Base-by-base conservation (phyloP, 176 grass and related monocot species). In the Musa acuminata region DNA sequence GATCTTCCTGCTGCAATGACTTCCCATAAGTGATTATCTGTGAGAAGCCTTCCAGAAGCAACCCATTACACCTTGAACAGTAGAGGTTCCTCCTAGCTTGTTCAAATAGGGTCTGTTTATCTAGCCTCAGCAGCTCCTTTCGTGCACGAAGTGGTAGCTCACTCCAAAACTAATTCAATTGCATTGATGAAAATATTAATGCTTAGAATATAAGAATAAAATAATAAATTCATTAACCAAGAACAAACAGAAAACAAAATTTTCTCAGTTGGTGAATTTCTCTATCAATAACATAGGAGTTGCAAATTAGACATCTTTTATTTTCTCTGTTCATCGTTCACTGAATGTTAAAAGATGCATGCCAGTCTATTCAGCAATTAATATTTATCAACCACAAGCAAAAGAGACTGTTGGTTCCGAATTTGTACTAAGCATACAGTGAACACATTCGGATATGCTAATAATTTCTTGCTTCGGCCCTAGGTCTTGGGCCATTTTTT, bases 11-110 rank as follows among this genome's bases (percentile, higher is more conserved):
- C 62, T 83, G 89, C 83, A 90, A 64, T 69, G 93, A 86, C 76
- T 92, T 93, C 26, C 87, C 90, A 74, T 88, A 86, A 62, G 79
- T 80, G 54, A 97, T 77, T 64, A 93, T 90, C 77, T 97, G 93
- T 80, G 87, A 79, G 85, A 96, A 96, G 72, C 85, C 87, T 73
- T 96, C 89, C 79, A 96, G 67, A 73, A 96, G 89, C 72, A 96
- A 62, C 11, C 93, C 93, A 79, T 96, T 96, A 79, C 93, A 96
- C 65, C 93, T 87, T 74, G 93, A 96, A 59, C 93, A 96, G 71
- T 96, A 96, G 43, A 92, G 90, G 80, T 92, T 96, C 77, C 89
- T 96, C 58, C 89, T 81, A 75, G 83, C 87, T 84, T 96, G 93
- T 63, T 96, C 93, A 64, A 92, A 90, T 23, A 96, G 83, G 53